phyloP scores from a whole-genome alignment of 148 eudicot species.

The Vaccinium myrtillus region DNA sequence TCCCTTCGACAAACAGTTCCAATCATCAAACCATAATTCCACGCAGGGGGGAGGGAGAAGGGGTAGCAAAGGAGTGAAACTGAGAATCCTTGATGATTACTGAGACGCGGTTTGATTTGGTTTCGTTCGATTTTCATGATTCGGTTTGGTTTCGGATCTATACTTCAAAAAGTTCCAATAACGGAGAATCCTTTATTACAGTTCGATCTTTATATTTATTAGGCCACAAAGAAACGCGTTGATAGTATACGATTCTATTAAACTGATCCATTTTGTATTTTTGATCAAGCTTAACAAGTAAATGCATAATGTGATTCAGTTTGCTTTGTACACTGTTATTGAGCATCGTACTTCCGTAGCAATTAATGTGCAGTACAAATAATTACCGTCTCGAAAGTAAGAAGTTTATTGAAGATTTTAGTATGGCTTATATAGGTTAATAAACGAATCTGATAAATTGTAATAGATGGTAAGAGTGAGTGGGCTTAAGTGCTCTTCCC shows the following conservation, averaged over 20 bases:
- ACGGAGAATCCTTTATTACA: not conserved
- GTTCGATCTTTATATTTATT: too few species aligned
- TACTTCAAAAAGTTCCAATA: not conserved
- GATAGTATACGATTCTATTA: not conserved
- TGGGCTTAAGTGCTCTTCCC: too few species aligned
- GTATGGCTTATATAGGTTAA: not conserved
- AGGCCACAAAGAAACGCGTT: not conserved
- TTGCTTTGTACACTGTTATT: not conserved
- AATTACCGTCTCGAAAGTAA: not conserved
- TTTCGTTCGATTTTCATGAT: not conserved
- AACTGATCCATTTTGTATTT: not conserved
- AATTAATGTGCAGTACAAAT: not conserved
- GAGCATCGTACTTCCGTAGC: not conserved
- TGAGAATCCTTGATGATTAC: not conserved
- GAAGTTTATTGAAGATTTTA: not conserved
- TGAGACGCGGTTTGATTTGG: not conserved
- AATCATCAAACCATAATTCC: not conserved
- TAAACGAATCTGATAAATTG: not conserved
- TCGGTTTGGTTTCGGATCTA: not conserved
- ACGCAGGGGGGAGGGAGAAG: not conserved
- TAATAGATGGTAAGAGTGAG: too few species aligned
- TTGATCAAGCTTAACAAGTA: not conserved
- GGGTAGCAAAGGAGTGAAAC: not conserved
- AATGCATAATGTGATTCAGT: not conserved
- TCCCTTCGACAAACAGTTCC: not conserved